Evolutionary conservation across 2,329 filamentous ascomycete genomes (phyloP), one percentile per base, ranked within the genome.

Genomic region (Fusarium keratoplasticum): DNA sequence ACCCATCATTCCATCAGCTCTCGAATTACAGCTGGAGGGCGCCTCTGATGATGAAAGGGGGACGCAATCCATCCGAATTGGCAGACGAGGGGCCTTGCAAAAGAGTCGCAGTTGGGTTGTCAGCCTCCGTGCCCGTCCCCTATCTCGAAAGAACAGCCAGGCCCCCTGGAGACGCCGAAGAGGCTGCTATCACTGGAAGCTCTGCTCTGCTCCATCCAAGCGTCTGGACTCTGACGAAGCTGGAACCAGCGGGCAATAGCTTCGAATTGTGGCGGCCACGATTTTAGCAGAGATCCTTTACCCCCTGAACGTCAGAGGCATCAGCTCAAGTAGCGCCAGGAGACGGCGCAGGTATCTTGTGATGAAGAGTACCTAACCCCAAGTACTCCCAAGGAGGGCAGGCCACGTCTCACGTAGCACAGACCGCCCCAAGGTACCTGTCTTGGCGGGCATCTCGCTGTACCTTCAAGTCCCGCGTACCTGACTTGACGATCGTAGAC

Each of bases 401-500:
- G 29, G 36, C 38, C 64, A 66, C 50, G 57, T 69, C 67, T 67
- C 59, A 40, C 9, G 57, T 65, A 29, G 36, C 47, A 50, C 59
- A 69, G 27, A 38, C 38, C 59, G 52, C 59, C 61, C 59, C 6
- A 58, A 73, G 61, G 62, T 74, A 77, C 75, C 55, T 64, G 13
- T 20, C 29, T 40, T 67, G 54, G 36, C 38, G 36, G 29, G 18
- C 10, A 27, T 27, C 54, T 63, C 47, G 29, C 33, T 38, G 33
- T 64, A 33, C 35, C 66, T 47, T 66, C 55, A 20, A 50, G 40
- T 47, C 55, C 33, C 38, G 20, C 52, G 64, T 76, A 69, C 70
- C 70, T 76, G 67, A 67, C 57, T 70, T 70, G 75, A 68, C 61
- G 69, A 77, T 75, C 75, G 70, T 64, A 55, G 75, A 62, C 73